Conservation (phyloP, 345 rosid species). For the Eucalyptus marginata region DNA sequence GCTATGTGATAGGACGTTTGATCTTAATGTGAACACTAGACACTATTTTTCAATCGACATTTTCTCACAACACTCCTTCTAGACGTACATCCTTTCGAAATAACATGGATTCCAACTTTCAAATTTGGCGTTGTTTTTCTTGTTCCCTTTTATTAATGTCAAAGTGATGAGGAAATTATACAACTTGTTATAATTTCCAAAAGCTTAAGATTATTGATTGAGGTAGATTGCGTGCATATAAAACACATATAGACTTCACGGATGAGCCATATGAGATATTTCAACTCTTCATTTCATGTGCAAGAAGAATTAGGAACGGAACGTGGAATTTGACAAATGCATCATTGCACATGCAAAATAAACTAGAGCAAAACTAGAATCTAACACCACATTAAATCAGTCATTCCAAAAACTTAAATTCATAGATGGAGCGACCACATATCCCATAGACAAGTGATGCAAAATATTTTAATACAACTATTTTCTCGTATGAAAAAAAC, state of each 20-base stretch:
- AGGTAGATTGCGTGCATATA: background rate
- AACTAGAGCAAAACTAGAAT: background rate
- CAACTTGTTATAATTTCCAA: background rate
- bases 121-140: too few species aligned
- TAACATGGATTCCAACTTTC: background rate
- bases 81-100: background rate
- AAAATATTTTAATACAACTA: too few species aligned
- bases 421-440: background rate
- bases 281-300: background rate
- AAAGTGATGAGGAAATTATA: background rate
- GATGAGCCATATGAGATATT: background rate
- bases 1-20: background rate
- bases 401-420: background rate
- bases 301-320: background rate
- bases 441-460: background rate
- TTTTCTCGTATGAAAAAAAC: too few species aligned
- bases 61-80: background rate
- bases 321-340: too few species aligned
- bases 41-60: background rate
- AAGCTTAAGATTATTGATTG: background rate
- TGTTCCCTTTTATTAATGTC: background rate
- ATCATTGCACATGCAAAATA: background rate
- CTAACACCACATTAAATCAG: fast-evolving
- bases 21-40: background rate
- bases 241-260: too few species aligned